A percentile compares a stretch with the other conserved stretches of the same genome.
Evolutionary conservation across 768 basidiomycete species (phyloP).

Genomic region (Lepiota brunneoincarnata): DNA sequence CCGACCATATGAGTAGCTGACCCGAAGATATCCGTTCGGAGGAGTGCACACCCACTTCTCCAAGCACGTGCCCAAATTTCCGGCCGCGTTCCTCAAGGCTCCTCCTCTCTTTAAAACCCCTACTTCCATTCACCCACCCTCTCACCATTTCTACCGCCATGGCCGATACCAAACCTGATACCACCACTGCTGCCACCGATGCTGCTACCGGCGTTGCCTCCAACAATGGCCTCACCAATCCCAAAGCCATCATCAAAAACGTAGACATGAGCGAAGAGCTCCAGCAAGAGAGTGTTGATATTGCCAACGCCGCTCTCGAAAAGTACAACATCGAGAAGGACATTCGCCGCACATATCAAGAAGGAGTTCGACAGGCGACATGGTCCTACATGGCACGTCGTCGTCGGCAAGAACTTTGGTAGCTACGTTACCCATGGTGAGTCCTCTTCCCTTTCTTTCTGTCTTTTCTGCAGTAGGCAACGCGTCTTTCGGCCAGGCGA

Average conservation of each 20-base stretch:
- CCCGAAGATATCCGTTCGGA: constrained; percentile 7
- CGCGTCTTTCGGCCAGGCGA: constrained; percentile 9
- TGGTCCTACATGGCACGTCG: constrained; percentile 97
- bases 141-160: constrained; percentile 24
- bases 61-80: constrained; percentile 9
- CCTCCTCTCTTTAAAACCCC: background rate
- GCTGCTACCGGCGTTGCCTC: constrained; percentile 44
- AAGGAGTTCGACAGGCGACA: constrained; percentile 94
- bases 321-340: constrained; percentile 97
- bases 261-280: constrained; percentile 97
- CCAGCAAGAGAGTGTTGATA: constrained; percentile 92
- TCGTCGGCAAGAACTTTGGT: constrained; percentile 98
- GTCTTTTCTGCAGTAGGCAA: background rate
- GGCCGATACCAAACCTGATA: constrained; percentile 55
- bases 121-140: background rate
- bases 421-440: constrained; percentile 96
- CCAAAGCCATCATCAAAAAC: constrained; percentile 92
- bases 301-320: constrained; percentile 81
- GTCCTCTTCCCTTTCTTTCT: constrained; percentile 21
- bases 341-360: constrained; percentile 96
- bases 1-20: constrained; percentile 9
- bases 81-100: constrained; percentile 3
- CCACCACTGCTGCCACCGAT: constrained; percentile 52
- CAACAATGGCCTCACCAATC: constrained; percentile 28
- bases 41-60: background rate